phyloP scores from a whole-genome alignment of 805 yeast species.

The Wickerhamomyces hampshirensis region DNA sequence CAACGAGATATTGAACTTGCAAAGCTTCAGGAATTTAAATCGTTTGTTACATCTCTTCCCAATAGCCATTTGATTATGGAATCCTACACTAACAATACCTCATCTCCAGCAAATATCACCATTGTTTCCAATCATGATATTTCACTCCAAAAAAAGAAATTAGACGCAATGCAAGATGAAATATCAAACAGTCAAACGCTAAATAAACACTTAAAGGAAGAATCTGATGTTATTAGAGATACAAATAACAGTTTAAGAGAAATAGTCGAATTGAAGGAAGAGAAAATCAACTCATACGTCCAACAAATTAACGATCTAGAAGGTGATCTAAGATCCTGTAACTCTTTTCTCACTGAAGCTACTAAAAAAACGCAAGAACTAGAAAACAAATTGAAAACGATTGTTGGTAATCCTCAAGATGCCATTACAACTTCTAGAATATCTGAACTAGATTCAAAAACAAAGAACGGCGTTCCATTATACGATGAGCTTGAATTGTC shows the following conservation, averaged over 20 bases:
- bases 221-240: slow-evolving; percentile 7
- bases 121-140: not conserved
- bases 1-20: not conserved
- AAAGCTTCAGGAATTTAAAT: slow-evolving; percentile 18
- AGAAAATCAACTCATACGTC: not conserved
- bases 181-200: too few relatives aligned
- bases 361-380: not conserved
- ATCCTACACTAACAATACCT: not conserved
- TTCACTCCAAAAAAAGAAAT: not conserved
- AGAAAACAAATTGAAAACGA: not conserved
- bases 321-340: too few relatives aligned
- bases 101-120: too few relatives aligned
- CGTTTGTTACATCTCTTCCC: slow-evolving; percentile 8
- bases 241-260: slow-evolving; percentile 13
- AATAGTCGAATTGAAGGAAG: slow-evolving; percentile 11
- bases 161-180: too few relatives aligned
- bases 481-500: slow-evolving; percentile 22
- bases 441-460: slow-evolving; percentile 23
- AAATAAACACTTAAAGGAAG: slow-evolving; percentile 9
- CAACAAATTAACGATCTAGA: too few relatives aligned
- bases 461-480: slow-evolving; percentile 8
- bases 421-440: slow-evolving; percentile 22
- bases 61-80: slow-evolving; percentile 9
- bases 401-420: slow-evolving; percentile 22
- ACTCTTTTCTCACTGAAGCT: too few relatives aligned